Evolutionary conservation across 1,139 yeast species (phyloP), one percentile per base, ranked within the genome.

Genomic region (Debaryomyces subglobosus): DNA sequence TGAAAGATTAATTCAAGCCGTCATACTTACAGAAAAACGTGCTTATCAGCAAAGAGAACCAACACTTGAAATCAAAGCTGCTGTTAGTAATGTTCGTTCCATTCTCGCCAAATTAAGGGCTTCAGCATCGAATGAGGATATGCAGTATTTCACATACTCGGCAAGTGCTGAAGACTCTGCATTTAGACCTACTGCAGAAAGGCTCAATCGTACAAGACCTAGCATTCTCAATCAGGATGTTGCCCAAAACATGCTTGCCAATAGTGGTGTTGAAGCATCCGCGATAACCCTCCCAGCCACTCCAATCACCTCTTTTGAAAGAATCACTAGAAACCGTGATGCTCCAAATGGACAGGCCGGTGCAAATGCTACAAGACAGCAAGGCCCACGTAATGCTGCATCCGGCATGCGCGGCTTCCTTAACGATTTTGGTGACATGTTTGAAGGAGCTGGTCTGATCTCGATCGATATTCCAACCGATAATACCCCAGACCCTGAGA

Each of bases 191-290:
- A 49, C 67, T 13, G 71, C 75, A 1, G 67, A 63, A 39, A 49
- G 74, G 36, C 67, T 71, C n/a, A 73, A 71, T 48, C 52, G 68
- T 13, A 51, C 58, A 8, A 61, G 74, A 27, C 79, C 79, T 4
- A 65, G 65, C 24, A 72, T 75, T 10, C 60, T 74, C 29, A 72
- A 69, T 8, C 75, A 69, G 9, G 78, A 73, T 39, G 73, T 69
- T 4, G 59, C 68, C n/a, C 79, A 72, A 49, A 68, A 69, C 41
- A 64, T 74, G 34, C 47, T 70, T 51, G 69, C 73, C 1, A 62
- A 65, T 20, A 60, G 60, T 12, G 64, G 64, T 5, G 56, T 68
- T 52, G 72, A 69, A 43, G 40, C 49, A 4, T 46, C 49, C 10
- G 60, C 69, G 2, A 54, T 60, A 1, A 53, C 64, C 1, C 51